Percentiles rank a stretch among this genome's conserved stretches.
Evolutionary conservation across 1,284 basidiomycete genomes (phyloP).

Genomic region (Fomitopsis betulina): DNA sequence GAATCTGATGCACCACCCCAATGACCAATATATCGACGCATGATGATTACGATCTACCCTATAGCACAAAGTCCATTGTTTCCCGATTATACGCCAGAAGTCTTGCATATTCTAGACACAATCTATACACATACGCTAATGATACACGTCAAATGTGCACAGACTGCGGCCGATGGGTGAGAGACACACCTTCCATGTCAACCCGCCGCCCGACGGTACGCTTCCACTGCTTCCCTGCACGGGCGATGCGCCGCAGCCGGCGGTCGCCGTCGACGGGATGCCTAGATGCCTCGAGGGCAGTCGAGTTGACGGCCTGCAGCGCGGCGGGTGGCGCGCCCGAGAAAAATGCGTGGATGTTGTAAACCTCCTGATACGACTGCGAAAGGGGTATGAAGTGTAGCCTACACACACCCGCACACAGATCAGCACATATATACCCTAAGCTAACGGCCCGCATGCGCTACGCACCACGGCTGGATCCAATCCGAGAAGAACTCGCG

Average conservation of each 20-base stretch:
- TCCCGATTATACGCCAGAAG: slow-evolving; percentile 82
- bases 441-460: neutral
- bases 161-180: slow-evolving; percentile 1
- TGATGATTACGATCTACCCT: neutral
- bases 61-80: neutral
- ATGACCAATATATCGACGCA: no score
- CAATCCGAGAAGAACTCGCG: slow-evolving; percentile 85
- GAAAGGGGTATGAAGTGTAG: slow-evolving; percentile 92
- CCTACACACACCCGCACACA: slow-evolving; percentile 39
- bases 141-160: slow-evolving; percentile 14
- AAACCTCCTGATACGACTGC: slow-evolving; percentile 82
- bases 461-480: slow-evolving; percentile 74
- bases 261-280: slow-evolving; percentile 63
- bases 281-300: slow-evolving; percentile 26
- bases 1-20: no score
- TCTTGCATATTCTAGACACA: slow-evolving; percentile 87
- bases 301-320: slow-evolving; percentile 52
- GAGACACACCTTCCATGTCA: slow-evolving; percentile 83
- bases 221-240: slow-evolving; percentile 89
- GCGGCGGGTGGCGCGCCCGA: slow-evolving; percentile 71
- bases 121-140: slow-evolving; percentile 78
- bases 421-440: neutral
- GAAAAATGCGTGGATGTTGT: slow-evolving; percentile 90
- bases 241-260: slow-evolving; percentile 75
- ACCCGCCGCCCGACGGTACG: slow-evolving; percentile 72